Base-by-base conservation (phyloP, 257 asterid genomes). In the Salvia hispanica region DNA sequence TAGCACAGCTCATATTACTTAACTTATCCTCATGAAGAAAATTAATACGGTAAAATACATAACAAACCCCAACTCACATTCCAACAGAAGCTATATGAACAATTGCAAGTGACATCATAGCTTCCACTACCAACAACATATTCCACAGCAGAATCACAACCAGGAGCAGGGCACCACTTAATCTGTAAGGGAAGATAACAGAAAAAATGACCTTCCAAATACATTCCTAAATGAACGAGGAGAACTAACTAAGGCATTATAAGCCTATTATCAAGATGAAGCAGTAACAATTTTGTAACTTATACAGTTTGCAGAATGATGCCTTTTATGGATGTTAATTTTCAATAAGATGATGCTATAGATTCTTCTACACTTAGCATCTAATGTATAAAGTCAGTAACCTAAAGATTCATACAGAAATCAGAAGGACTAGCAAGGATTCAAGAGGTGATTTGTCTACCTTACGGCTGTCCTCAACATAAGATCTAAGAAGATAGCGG, bases 121-220 rank as follows among this genome's bases (percentile, higher is more conserved):
- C 80, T 91, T 69, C 97, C 96, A 72, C 98, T 84, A 72, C 99
- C 99, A 59, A 80, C 88, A n/a, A 79, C 95, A 80, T 72, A 94
- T 76, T 94, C 96, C 63, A 91, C 84, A 28, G 96, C 96, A 76
- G 76, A 81, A 68, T 94, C 99, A 83, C 99, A 94, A 42, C 98
- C 99, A 58, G 99, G 99, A 54, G 90, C 87, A 76, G 99, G 99
- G 66, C 99, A 94, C 99, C 99, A 94, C 78, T 94, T 94, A 58
- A 95, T 87, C 99, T 94, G 88, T 62, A 76, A 68, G 67, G 51
- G 48, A 53, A 54, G 51, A 67, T 15, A 64, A 39, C 2, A 45
- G 3, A 9, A 46, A 50, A 59, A 55, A 7, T 37, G 53, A 15
- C 36, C 57, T 56, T 37, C 21, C 47, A 31, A 42, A 28, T 63